phyloP scores from a whole-genome alignment of 78 protist genomes.

The Cavenderia fasciculata region DNA sequence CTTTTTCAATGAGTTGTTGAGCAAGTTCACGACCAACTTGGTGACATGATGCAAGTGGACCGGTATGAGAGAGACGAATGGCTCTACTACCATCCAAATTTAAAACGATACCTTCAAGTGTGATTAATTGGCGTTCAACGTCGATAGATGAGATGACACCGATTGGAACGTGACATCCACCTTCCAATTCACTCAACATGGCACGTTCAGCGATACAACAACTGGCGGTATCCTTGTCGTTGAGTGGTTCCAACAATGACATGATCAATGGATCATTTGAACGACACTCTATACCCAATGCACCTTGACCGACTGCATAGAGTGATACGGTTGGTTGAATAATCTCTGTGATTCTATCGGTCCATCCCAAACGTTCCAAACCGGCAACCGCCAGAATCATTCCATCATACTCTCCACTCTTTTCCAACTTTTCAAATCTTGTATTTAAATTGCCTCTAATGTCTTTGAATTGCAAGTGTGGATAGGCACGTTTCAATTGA shows the following conservation, averaged over 20 bases:
- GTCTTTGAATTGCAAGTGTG: slow-evolving; percentile 76
- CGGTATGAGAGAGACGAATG: not conserved
- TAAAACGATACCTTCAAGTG: slow-evolving; percentile 50
- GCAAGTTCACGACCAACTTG: slow-evolving; percentile 39
- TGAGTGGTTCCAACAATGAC: slow-evolving; percentile 10
- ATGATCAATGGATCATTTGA: slow-evolving; percentile 19
- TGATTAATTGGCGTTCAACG: not conserved
- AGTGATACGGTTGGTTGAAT: slow-evolving; percentile 36
- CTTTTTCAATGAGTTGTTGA: slow-evolving; percentile 13
- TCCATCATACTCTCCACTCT: slow-evolving; percentile 71
- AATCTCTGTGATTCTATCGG: slow-evolving; percentile 40
- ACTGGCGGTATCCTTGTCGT: slow-evolving; percentile 15
- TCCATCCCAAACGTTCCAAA: slow-evolving; percentile 73
- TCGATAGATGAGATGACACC: slow-evolving; percentile 58
- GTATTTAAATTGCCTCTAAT: slow-evolving; percentile 88
- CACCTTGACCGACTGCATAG: slow-evolving; percentile 90
- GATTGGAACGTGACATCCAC: slow-evolving; percentile 89
- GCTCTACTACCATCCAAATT: slow-evolving; percentile 68
- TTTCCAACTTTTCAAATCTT: slow-evolving; percentile 79
- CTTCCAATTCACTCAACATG: slow-evolving; percentile 78
- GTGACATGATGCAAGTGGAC: not conserved
- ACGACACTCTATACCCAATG: slow-evolving; percentile 84
- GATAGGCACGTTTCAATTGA: slow-evolving; percentile 61
- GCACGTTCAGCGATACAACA: slow-evolving; percentile 76
- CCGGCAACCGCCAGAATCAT: slow-evolving; percentile 88